Conservation (phyloP, 1,284 basidiomycete genomes). For the Apiotrichum mycotoxinovorans region DNA sequence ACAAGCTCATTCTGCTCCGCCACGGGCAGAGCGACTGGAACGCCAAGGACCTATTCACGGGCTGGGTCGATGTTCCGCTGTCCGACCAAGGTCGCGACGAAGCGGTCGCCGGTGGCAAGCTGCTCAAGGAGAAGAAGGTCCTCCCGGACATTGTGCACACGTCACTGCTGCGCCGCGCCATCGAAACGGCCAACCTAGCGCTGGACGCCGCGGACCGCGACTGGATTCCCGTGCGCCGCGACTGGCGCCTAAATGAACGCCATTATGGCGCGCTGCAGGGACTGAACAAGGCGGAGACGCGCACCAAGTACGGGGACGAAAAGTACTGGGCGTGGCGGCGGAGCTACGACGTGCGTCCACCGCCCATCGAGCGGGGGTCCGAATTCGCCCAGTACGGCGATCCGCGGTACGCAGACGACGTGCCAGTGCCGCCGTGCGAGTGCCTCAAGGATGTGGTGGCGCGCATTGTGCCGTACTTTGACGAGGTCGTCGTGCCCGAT, state of each 20-base stretch:
- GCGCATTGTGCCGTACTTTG: conserved; percentile 7
- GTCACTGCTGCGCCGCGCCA: conserved; percentile 7
- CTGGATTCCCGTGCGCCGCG: conserved; percentile 8
- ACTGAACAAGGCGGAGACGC: conserved; percentile 4
- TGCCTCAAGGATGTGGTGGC: conserved; percentile 11
- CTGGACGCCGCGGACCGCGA: conserved; percentile 5
- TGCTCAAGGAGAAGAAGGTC: background rate
- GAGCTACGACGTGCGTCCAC: conserved; percentile 4
- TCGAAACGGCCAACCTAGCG: conserved; percentile 5
- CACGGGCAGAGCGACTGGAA: conserved; percentile 11
- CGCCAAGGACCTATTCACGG: conserved; percentile 9
- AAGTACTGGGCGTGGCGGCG: conserved; percentile 9
- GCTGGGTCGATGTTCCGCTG: conserved; percentile 7
- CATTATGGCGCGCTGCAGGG: conserved; percentile 12
- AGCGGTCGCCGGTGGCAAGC: conserved; percentile 5
- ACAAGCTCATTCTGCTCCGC: conserved; percentile 10
- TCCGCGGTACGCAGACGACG: background rate
- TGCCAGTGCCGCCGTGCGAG: background rate
- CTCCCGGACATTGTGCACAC: conserved; percentile 9
- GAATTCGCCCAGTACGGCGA: conserved; percentile 1
- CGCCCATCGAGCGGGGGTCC: background rate
- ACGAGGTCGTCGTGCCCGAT: background rate
- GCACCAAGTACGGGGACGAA: conserved; percentile 7
- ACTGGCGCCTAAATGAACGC: conserved; percentile 8
- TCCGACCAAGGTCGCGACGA: conserved; percentile 1